Percentiles rank a stretch among this genome's conserved stretches.
Conservation (phyloP, 495 filamentous ascomycete genomes). For the Immersiella caudata region DNA sequence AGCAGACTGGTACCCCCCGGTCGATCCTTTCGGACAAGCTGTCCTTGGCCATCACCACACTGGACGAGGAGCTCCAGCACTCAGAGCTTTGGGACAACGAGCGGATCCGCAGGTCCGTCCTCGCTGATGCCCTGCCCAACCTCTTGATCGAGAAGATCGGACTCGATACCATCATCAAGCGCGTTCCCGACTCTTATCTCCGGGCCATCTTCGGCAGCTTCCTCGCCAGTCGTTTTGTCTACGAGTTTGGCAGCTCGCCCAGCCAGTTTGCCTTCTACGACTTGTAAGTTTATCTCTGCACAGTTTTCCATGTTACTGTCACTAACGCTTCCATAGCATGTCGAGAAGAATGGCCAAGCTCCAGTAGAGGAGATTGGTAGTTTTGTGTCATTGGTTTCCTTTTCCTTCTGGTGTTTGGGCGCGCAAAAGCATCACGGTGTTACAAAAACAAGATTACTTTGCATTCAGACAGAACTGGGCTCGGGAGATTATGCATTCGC, state of each 20-base stretch:
- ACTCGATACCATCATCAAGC: constrained; percentile 78
- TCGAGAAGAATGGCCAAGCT: constrained; percentile 51
- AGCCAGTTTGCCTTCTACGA: constrained; percentile 99
- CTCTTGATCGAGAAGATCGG: constrained; percentile 87
- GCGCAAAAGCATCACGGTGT: background rate
- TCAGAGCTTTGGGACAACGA: constrained; percentile 90
- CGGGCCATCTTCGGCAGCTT: constrained; percentile 95
- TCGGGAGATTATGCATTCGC: background rate
- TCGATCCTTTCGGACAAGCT: constrained; percentile 88
- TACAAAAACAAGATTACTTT: background rate
- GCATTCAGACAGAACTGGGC: background rate
- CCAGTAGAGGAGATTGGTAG: constrained; percentile 12
- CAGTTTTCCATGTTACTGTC: constrained; percentile 25
- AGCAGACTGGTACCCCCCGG: constrained; percentile 73
- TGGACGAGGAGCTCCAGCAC: constrained; percentile 93
- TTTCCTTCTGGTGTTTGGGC: background rate
- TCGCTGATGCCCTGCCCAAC: constrained; percentile 83
- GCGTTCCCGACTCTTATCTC: constrained; percentile 91
- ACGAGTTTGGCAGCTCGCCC: constrained; percentile 87
- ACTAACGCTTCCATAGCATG: constrained; percentile 40
- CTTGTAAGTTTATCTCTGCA: constrained; percentile 67
- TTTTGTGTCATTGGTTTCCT: background rate
- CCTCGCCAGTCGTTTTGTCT: constrained; percentile 92
- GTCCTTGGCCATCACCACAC: constrained; percentile 85
- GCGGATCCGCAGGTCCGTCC: constrained; percentile 72